These are phyloP conservation scores for Margaritispora aquatica DNA, from an alignment of 495 filamentous ascomycete species.

Conservation along the genomic window DNA sequence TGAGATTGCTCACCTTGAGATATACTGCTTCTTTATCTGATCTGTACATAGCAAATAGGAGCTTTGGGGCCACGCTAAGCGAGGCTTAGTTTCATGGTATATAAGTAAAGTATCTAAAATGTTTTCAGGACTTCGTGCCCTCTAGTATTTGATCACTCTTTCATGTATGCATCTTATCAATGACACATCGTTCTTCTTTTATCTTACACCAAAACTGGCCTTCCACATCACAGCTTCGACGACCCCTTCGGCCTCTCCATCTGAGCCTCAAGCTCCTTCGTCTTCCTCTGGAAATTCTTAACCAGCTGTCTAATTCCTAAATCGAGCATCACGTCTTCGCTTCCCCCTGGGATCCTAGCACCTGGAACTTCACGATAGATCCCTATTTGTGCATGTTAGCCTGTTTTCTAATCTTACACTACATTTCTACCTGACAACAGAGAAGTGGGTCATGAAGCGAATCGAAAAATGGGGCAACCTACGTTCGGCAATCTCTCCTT, in stretches of 20 bases:
- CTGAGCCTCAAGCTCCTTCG: conserved; percentile 45
- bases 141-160: too few species aligned
- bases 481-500: conserved; percentile 67
- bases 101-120: too few species aligned
- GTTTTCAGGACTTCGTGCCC: too few species aligned
- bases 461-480: conserved; percentile 20
- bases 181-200: too few species aligned
- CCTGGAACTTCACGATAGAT: conserved; percentile 63
- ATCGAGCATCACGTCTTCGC: conserved; percentile 71
- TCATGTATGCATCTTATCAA: too few species aligned
- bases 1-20: neutral
- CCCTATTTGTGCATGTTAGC: conserved; percentile 27
- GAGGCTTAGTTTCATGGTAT: too few species aligned
- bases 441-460: too few species aligned
- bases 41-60: too few species aligned
- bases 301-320: conserved; percentile 64
- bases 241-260: conserved; percentile 9
- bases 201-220: too few species aligned
- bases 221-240: conserved; percentile 17
- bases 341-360: conserved; percentile 60
- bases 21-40: too few species aligned
- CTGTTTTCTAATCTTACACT: neutral
- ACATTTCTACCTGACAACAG: too few species aligned
- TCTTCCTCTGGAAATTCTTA: conserved; percentile 62
- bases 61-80: too few species aligned